Evolutionary conservation across 768 basidiomycete genomes (phyloP).

Genomic region (Tylopilus subfusipes): DNA sequence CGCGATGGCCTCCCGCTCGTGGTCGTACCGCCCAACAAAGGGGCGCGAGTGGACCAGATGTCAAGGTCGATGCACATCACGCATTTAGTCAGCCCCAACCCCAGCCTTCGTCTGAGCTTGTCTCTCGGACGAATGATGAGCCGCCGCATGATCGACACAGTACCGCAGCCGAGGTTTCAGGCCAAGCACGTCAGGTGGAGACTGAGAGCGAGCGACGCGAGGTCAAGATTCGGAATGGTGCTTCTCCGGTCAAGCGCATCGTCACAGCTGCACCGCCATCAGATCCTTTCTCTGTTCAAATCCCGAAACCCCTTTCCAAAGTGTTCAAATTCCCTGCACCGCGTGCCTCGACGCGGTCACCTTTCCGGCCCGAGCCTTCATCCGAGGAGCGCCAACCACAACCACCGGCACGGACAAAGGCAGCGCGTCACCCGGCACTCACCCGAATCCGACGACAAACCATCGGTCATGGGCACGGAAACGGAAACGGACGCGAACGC

Average conservation of each 20-base stretch:
- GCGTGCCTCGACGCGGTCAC: conserved; percentile 15
- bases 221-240: not conserved
- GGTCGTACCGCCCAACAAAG: not conserved
- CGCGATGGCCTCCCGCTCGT: conserved; percentile 18
- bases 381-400: not conserved
- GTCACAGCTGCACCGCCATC: not conserved
- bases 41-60: not conserved
- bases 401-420: not conserved
- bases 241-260: conserved; percentile 2
- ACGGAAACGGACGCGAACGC: not conserved
- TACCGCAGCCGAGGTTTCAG: not conserved
- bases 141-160: not conserved
- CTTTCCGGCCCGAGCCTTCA: conserved; percentile 15
- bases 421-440: conserved; percentile 8
- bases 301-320: not conserved
- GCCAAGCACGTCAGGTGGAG: not conserved
- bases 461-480: not conserved
- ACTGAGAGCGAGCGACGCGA: not conserved
- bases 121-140: too few relatives aligned
- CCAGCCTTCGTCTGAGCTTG: not conserved
- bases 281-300: not conserved
- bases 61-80: conserved; percentile 4
- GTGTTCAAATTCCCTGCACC: conserved; percentile 16
- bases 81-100: conserved; percentile 13
- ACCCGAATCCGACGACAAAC: conserved; percentile 18